Percentiles rank a stretch among this genome's conserved stretches.
phyloP scores from a whole-genome alignment of 495 filamentous ascomycete genomes.

The Cenococcum geophilum region DNA sequence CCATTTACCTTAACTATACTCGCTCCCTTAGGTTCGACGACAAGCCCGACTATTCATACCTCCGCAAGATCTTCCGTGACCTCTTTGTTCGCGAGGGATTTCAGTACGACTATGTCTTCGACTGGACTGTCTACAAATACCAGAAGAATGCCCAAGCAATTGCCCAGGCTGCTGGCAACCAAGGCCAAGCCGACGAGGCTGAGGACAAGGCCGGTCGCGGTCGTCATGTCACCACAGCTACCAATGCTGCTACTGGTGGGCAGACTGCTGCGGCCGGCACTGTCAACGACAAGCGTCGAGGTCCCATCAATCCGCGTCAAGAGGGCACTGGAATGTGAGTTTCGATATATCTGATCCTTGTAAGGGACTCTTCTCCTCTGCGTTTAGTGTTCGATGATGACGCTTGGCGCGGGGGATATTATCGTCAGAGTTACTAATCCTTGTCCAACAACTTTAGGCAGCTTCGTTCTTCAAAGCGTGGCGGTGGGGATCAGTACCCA shows the following conservation, averaged over 20 bases:
- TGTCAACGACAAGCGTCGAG: slow-evolving; percentile 34
- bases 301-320: slow-evolving; percentile 45
- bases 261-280: slow-evolving; percentile 46
- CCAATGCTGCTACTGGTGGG: slow-evolving; percentile 53
- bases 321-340: slow-evolving; percentile 98
- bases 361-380: slow-evolving; percentile 85
- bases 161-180: slow-evolving; percentile 62
- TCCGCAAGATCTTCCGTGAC: slow-evolving; percentile 99
- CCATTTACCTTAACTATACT: slow-evolving; percentile 99
- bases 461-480: slow-evolving; percentile 42
- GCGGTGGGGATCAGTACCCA: slow-evolving; percentile 33
- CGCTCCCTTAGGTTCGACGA: slow-evolving; percentile 98
- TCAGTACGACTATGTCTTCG: slow-evolving; percentile 99
- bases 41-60: slow-evolving; percentile 99
- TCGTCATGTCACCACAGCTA: slow-evolving; percentile 40
- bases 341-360: slow-evolving; percentile 76
- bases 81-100: slow-evolving; percentile 98
- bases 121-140: slow-evolving; percentile 99
- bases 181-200: slow-evolving; percentile 63
- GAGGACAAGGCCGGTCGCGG: slow-evolving; percentile 63
- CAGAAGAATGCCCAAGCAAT: slow-evolving; percentile 97
- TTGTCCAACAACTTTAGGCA: slow-evolving; percentile 35
- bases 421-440: slow-evolving; percentile 38
- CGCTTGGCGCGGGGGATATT: slow-evolving; percentile 70
- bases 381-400: slow-evolving; percentile 71